phyloP scores from a whole-genome alignment of 2,329 filamentous ascomycete species.

The Ophiocordyceps sinensis region DNA sequence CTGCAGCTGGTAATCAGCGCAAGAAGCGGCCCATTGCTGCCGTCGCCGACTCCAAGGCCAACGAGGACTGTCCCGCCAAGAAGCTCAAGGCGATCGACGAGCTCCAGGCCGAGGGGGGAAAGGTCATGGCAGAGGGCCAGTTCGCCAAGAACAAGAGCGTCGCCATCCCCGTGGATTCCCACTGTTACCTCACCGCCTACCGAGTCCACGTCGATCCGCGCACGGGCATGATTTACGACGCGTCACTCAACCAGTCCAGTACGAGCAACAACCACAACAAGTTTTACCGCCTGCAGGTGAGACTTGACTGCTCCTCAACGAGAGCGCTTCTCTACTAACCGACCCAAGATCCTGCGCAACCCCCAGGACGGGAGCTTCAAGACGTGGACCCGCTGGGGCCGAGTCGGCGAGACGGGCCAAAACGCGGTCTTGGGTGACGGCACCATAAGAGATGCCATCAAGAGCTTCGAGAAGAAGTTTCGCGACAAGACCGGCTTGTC shows the following conservation, averaged over 20 bases:
- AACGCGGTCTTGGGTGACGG: constrained; percentile 27
- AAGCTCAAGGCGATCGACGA: constrained; percentile 9
- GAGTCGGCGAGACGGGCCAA: constrained; percentile 50
- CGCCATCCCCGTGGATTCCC: constrained; percentile 36
- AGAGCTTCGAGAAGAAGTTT: constrained; percentile 46
- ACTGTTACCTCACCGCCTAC: constrained; percentile 20
- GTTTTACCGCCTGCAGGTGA: constrained; percentile 53
- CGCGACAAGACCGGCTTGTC: constrained; percentile 42
- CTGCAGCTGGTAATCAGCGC: constrained; percentile 3
- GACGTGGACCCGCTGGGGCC: constrained; percentile 70
- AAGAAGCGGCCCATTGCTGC: constrained; percentile 12
- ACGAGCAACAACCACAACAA: constrained; percentile 64
- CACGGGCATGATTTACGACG: constrained; percentile 56
- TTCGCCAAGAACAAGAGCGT: constrained; percentile 30
- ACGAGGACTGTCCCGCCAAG: constrained; percentile 13
- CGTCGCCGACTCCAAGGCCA: constrained; percentile 7
- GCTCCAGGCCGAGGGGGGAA: constrained; percentile 21
- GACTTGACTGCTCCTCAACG: not conserved
- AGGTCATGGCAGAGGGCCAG: constrained; percentile 25
- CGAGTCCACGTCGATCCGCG: constrained; percentile 52
- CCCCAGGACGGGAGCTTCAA: constrained; percentile 25
- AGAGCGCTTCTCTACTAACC: too few species aligned
- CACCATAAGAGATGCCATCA: constrained; percentile 26
- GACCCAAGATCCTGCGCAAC: constrained; percentile 31
- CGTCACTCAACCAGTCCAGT: constrained; percentile 66